Base-by-base conservation (phyloP, 768 basidiomycete species). In the Boletus subparvulus region DNA sequence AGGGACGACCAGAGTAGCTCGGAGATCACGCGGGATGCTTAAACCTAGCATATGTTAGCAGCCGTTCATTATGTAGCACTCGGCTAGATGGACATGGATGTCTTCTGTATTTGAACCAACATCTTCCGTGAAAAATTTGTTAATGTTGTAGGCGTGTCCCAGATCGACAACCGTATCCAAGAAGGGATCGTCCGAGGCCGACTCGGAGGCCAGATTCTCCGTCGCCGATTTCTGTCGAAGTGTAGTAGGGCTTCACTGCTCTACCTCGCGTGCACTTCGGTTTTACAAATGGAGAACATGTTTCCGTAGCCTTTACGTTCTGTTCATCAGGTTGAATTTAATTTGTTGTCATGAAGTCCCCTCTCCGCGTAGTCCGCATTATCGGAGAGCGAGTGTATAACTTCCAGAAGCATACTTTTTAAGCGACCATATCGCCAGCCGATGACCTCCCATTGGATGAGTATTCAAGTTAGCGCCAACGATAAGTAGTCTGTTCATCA, bases 291-390 rank as follows among this genome's bases (percentile, higher is more conserved):
- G 36, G 36, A 41, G 28, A 32, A 39, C 46, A 28, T 17, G 8
- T 12, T 14, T 32, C 24, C 37, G 36, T 58, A 40, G 41, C 55
- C 4, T 21, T 58, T 58, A 46, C 48, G 37, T 36, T 44, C 44
- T 47, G 30, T 16, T 62, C 24, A 32, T 46, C 47, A 30, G n/a
- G 35, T 42, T 39, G 9, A 33, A 39, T 50, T 28, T 14, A 33
- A 39, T 50, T 28, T 14, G 24, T 26, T 44, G n/a, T 5, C 36
- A 24, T 37, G 35, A 36, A 28, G 42, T 14, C 17, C 30, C 26
- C 3, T 26, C 40, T 39, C 24, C 11, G 47, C 3, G n/a, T 2
- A 28, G 32, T 48, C 46, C 62, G 48, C 51, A 30, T 30, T 52
- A 50, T 30, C 51, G 11, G 32, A 14, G 4, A 32, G 6, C 24